Evolutionary conservation across 208 protist genomes (phyloP).

Genomic region (Acanthamoeba sp.): DNA sequence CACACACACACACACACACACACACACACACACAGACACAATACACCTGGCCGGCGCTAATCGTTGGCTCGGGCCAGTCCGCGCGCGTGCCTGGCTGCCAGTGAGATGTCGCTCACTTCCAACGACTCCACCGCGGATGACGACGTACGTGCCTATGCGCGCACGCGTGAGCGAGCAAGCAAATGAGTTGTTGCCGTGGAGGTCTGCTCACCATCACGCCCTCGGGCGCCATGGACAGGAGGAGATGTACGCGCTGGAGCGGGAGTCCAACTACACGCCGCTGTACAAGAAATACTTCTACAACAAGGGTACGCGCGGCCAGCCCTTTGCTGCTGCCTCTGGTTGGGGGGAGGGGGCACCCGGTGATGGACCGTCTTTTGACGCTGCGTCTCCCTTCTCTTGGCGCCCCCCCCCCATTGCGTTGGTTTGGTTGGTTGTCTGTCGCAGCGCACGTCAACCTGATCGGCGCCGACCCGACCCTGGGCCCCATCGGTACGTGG

Average conservation of each 20-base stretch:
- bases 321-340: no score
- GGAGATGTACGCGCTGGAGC: constrained; percentile 18
- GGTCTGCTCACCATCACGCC: no score
- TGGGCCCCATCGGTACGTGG: constrained; percentile 47
- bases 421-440: no score
- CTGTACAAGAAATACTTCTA: constrained; percentile 72
- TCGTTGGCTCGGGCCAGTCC: not conserved
- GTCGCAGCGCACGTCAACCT: constrained; percentile 62
- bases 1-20: no score
- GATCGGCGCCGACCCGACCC: constrained; percentile 36
- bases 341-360: no score
- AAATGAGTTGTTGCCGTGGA: no score
- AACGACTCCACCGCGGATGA: not conserved
- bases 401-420: no score
- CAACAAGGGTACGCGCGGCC: constrained; percentile 29
- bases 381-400: no score
- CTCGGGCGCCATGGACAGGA: not conserved
- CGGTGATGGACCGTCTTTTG: no score
- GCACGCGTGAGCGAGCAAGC: not conserved
- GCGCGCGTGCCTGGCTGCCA: not conserved
- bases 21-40: no score
- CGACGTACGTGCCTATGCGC: not conserved
- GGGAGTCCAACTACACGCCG: constrained; percentile 69
- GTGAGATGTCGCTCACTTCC: not conserved
- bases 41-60: no score